Evolutionary conservation across 1,284 basidiomycete species (phyloP).

Genomic region (Rhizoctonia solani): DNA sequence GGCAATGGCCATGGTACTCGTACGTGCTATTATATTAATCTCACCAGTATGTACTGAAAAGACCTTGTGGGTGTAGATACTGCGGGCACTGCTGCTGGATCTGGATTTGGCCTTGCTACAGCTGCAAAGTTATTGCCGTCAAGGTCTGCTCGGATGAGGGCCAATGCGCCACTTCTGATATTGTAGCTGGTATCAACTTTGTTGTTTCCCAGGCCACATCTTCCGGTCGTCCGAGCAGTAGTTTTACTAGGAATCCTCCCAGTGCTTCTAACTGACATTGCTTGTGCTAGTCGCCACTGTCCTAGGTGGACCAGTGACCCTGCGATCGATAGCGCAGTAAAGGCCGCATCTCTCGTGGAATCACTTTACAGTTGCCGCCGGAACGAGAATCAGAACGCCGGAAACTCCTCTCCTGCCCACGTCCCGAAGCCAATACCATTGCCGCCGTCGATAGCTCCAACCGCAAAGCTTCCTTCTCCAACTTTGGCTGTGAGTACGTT

Average conservation of each 20-base stretch:
- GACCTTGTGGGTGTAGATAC: background rate
- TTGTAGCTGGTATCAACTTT: constrained; percentile 52
- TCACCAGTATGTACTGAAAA: constrained; percentile 53
- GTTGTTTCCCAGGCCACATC: background rate
- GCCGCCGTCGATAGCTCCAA: no score
- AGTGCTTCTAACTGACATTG: no score
- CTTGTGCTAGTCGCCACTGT: no score
- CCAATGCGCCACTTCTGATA: constrained; percentile 93
- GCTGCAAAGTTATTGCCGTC: constrained; percentile 88
- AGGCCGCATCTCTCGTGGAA: no score
- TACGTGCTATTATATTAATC: background rate
- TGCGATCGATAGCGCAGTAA: no score
- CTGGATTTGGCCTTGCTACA: constrained; percentile 40
- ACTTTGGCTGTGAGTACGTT: no score
- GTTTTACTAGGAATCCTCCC: background rate
- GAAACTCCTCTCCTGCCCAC: no score
- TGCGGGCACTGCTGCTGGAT: background rate
- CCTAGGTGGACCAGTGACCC: no score
- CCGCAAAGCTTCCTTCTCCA: no score
- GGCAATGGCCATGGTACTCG: constrained; percentile 23
- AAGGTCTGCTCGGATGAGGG: constrained; percentile 96
- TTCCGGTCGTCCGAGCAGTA: background rate
- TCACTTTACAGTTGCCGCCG: no score
- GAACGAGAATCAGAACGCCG: no score
- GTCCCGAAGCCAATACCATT: no score